Percentiles rank a stretch among this genome's conserved stretches.
These are phyloP conservation scores for Bipolaris bicolor DNA, from an alignment of 2,329 filamentous ascomycete genomes.

Conservation along the genomic window DNA sequence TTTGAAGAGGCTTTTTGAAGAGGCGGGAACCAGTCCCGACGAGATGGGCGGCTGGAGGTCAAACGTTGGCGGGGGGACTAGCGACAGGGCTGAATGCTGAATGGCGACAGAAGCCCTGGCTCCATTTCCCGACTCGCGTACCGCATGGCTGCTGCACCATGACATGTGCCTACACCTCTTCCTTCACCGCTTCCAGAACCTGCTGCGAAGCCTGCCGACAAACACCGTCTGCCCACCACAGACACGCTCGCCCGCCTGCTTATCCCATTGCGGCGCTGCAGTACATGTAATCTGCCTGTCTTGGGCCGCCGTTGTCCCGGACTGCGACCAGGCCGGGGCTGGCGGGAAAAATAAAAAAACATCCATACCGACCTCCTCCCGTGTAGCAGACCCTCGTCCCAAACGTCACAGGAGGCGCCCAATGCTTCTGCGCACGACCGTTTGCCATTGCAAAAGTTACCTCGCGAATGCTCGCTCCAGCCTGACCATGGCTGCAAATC, in stretches of 20 bases:
- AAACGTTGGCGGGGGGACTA: conserved; percentile 36
- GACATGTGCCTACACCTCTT: conserved; percentile 39
- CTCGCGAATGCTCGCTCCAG: conserved; percentile 25
- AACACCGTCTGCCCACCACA: too few relatives aligned
- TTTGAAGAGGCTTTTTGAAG: conserved; percentile 25
- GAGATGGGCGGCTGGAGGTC: conserved; percentile 25
- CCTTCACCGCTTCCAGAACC: conserved; percentile 30
- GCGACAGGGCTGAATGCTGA: conserved; percentile 25
- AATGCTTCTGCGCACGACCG: conserved; percentile 37
- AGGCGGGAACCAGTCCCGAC: conserved; percentile 37
- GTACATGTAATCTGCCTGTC: too few relatives aligned
- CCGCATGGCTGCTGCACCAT: conserved; percentile 35
- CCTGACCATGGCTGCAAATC: conserved; percentile 29
- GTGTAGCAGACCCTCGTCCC: conserved; percentile 21
- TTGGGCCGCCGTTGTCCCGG: too few relatives aligned
- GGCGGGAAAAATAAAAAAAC: conserved; percentile 12
- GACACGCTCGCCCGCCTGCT: too few relatives aligned
- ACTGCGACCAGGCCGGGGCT: conserved; percentile 10
- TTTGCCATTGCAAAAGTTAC: conserved; percentile 22
- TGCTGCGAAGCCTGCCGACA: background rate
- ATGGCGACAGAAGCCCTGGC: conserved; percentile 21
- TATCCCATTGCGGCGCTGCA: too few relatives aligned
- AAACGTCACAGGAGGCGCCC: conserved; percentile 38
- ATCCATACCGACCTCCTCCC: conserved; percentile 15
- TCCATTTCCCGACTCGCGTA: conserved; percentile 26